phyloP scores from a whole-genome alignment of 768 basidiomycete species.

The Amanita rubescens region DNA sequence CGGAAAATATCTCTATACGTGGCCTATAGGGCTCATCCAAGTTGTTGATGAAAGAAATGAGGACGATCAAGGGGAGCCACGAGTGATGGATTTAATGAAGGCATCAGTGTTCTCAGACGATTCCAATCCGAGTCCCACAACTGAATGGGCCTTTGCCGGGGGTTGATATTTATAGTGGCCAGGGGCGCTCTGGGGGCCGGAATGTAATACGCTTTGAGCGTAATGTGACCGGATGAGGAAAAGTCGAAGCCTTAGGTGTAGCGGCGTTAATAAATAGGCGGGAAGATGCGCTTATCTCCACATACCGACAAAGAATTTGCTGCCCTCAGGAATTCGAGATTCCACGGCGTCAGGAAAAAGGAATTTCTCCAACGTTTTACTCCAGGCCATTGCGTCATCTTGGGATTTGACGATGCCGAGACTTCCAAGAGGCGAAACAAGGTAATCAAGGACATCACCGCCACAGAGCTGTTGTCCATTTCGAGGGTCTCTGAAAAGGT shows the following conservation, averaged over 20 bases:
- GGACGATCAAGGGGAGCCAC: conserved; percentile 18
- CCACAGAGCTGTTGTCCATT: conserved; percentile 19
- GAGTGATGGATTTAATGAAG: conserved; percentile 18
- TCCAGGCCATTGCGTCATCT: conserved; percentile 20
- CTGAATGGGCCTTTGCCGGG: conserved; percentile 6
- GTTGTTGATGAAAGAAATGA: conserved; percentile 20
- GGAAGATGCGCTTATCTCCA: not conserved
- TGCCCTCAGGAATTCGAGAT: conserved; percentile 14
- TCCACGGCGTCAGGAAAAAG: conserved; percentile 15
- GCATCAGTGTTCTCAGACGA: conserved; percentile 17
- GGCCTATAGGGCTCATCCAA: conserved; percentile 17
- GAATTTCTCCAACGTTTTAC: conserved; percentile 21
- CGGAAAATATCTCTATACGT: conserved; percentile 21
- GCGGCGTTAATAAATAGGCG: not conserved
- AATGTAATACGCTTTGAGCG: conserved; percentile 25
- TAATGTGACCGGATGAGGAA: conserved; percentile 17
- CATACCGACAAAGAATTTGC: conserved; percentile 26
- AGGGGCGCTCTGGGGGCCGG: conserved; percentile 14
- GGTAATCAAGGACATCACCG: conserved; percentile 20
- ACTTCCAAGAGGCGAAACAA: conserved; percentile 20
- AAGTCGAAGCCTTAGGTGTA: conserved; percentile 23
- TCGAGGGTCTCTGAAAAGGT: conserved; percentile 19
- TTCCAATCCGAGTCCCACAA: conserved; percentile 20
- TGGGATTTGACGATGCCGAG: conserved; percentile 21
- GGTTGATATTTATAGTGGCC: conserved; percentile 1